These are phyloP conservation scores for Globisporangium uncinulatum DNA, from an alignment of 352 stramenopile genomes.

Conservation along the genomic window DNA sequence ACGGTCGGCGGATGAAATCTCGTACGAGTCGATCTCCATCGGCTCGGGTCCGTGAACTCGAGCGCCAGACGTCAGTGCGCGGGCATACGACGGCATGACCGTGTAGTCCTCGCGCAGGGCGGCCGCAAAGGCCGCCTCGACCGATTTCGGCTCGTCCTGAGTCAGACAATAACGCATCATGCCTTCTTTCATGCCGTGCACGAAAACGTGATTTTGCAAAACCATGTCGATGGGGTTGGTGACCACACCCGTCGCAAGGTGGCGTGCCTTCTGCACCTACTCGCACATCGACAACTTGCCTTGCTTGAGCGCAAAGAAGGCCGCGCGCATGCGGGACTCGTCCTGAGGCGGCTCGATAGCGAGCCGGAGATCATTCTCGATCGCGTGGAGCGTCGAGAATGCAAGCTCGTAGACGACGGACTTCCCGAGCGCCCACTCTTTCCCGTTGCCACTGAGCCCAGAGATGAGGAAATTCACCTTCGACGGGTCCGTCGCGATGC, in stretches of 20 bases:
- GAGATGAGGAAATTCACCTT: conserved; percentile 16
- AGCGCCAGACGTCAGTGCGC: too few relatives aligned
- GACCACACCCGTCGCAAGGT: conserved; percentile 6
- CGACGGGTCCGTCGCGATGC: conserved; percentile 9
- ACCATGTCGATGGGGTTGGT: conserved; percentile 10
- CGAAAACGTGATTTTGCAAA: conserved; percentile 13
- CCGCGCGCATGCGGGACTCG: conserved; percentile 9
- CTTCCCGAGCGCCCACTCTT: too few relatives aligned
- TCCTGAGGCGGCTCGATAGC: too few relatives aligned
- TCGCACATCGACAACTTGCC: conserved; percentile 13
- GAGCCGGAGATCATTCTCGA: too few relatives aligned
- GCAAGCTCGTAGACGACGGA: too few relatives aligned
- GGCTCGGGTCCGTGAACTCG: neutral
- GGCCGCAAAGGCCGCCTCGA: conserved; percentile 8
- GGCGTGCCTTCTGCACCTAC: conserved; percentile 9
- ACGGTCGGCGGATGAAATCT: neutral
- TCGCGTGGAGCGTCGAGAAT: too few relatives aligned
- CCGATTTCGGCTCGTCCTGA: neutral
- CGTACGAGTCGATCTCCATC: conserved; percentile 14
- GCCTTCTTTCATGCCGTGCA: conserved; percentile 12
- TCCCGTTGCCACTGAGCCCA: conserved; percentile 12
- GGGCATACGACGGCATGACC: conserved; percentile 4
- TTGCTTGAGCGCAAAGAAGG: conserved; percentile 16
- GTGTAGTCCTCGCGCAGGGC: conserved; percentile 15
- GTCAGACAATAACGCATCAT: too few relatives aligned